Base-by-base conservation (phyloP, 768 basidiomycete species). In the Heimioporus sp. region DNA sequence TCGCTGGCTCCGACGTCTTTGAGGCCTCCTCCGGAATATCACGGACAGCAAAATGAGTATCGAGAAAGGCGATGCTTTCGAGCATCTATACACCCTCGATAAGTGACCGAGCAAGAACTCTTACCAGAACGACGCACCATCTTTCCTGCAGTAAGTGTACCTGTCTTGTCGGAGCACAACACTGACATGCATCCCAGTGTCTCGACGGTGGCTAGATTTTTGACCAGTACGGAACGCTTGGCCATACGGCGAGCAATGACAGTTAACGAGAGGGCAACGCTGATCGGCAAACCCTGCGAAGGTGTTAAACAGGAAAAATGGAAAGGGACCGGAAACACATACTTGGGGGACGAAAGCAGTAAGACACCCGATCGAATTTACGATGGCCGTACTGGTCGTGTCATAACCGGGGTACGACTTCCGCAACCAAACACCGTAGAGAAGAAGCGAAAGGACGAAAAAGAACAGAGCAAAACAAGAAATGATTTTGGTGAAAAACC, bases 101-200 rank as follows among this genome's bases (percentile, higher is more conserved):
- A 10, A 16, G 17, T 12, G 17, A 28, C 5, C 24, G 7, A 1
- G 10, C 5, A 11, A 28, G 16, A 21, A 31, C 13, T 31, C 20
- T n/a, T 17, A 24, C 12, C 15, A 10, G 12, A 21, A 24, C 9
- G 37, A 53, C 65, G 48, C 42, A 69, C 70, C 80, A 81, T 81
- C 53, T 67, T 69, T 11, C 74, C 75, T 31, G 74, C 64, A 0
- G 76, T 80, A 24, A 81, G 67, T 1, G 76, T 79, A 21, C 77
- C 77, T 2, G 77, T 76, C 59, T 82, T 82, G 67, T 82, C 80
- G 9, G 77, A 76, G 60, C 78, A 79, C 15, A 82, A 53, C 39
- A 79, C 73, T 8, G 75, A 73, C 64, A 82, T 77, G 28, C 71
- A 68, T 4, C 80, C 80, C 31, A 81, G 69, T 1, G 77, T 78